Percentiles rank a stretch among this genome's conserved stretches.
phyloP scores from a whole-genome alignment of 2,329 filamentous ascomycete genomes.

The Penicillium oxalicum region DNA sequence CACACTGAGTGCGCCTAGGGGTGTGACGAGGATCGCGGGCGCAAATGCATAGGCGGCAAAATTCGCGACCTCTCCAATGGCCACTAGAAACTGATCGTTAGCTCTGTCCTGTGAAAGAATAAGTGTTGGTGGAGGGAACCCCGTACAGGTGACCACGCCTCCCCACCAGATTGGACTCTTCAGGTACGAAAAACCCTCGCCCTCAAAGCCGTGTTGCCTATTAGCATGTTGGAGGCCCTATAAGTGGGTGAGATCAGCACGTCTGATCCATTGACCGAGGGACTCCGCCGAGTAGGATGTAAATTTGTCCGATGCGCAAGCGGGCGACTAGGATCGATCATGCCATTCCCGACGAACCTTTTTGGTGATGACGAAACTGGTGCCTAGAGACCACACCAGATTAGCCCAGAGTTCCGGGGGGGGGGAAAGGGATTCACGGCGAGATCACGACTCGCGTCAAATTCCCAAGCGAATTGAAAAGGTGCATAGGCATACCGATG shows the following conservation, averaged over 20 bases:
- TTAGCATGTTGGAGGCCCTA: slow-evolving; percentile 86
- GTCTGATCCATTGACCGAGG: not conserved
- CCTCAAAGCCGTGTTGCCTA: slow-evolving; percentile 89
- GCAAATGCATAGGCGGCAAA: slow-evolving; percentile 98
- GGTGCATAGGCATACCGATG: slow-evolving; percentile 32
- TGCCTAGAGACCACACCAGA: slow-evolving; percentile 51
- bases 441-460: too few relatives aligned
- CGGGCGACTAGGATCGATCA: slow-evolving; percentile 3
- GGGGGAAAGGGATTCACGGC: too few relatives aligned
- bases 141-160: slow-evolving; percentile 78
- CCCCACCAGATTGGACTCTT: slow-evolving; percentile 97
- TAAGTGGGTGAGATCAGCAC: slow-evolving; percentile 16
- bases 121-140: slow-evolving; percentile 7
- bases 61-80: slow-evolving; percentile 89
- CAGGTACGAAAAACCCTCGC: slow-evolving; percentile 90
- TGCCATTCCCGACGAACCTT: slow-evolving; percentile 57
- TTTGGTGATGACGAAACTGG: slow-evolving; percentile 98
- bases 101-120: not conserved
- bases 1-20: slow-evolving; percentile 86
- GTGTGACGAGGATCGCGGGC: slow-evolving; percentile 95
- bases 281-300: not conserved
- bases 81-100: slow-evolving; percentile 54
- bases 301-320: not conserved
- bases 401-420: slow-evolving; percentile 8
- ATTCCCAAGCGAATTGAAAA: not conserved